These are phyloP conservation scores for Solanum peruvianum DNA, from an alignment of 257 asterid genomes.

Conservation along the genomic window DNA sequence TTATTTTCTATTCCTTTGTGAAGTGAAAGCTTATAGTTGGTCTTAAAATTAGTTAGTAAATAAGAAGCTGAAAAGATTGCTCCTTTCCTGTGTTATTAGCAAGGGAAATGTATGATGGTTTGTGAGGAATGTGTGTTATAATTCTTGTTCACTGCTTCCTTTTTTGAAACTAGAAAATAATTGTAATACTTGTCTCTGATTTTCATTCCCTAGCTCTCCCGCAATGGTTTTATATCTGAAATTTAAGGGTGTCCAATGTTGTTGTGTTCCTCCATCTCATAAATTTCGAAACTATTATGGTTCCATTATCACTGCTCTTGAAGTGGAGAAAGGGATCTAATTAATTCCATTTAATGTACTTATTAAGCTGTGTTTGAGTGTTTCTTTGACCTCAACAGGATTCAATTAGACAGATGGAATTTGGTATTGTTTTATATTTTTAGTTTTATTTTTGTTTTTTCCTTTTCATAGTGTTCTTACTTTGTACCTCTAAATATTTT, in stretches of 20 bases:
- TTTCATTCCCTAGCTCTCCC: neutral
- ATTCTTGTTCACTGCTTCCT: neutral
- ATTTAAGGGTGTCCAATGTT: neutral
- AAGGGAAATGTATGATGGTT: neutral
- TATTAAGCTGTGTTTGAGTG: neutral
- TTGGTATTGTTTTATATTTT: neutral
- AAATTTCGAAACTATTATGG: neutral
- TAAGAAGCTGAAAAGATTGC: neutral
- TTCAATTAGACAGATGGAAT: neutral
- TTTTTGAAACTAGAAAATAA: neutral
- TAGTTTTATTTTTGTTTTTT: neutral
- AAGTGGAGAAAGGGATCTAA: neutral
- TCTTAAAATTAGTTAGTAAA: neutral
- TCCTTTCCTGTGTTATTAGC: neutral
- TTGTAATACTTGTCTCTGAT: neutral
- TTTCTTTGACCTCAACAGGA: neutral
- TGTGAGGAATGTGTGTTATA: neutral
- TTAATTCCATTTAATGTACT: neutral
- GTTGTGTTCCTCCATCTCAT: neutral
- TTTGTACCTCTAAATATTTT: neutral
- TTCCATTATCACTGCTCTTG: neutral
- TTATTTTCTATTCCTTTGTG: neutral
- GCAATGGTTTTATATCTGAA: neutral
- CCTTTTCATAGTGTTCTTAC: neutral
- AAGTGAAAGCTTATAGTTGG: neutral